Base-by-base conservation (phyloP, 768 basidiomycete genomes). In the Lyophyllum decastes region DNA sequence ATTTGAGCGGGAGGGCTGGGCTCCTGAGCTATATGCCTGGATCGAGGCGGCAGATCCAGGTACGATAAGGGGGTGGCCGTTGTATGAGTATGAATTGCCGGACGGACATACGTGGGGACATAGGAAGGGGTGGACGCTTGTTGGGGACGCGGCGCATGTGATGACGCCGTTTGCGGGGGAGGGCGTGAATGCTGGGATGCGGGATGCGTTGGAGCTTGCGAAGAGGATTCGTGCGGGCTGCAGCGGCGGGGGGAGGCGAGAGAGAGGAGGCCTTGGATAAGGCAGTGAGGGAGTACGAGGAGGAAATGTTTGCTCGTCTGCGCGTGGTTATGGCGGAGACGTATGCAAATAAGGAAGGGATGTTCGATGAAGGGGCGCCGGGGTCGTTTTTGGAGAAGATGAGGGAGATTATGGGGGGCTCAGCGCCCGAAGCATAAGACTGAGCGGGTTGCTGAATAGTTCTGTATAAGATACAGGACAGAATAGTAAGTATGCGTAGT, bases 101-200 rank as follows among this genome's bases (percentile, higher is more conserved):
- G 57, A 61, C 46, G 60, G 60, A n/a, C 60, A 61, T 38, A 24
- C 55, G 2, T 61, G 49, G 24, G 22, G 26, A 24, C 60, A 61
- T 45, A 48, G 45, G 41, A 33, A 35, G 25, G 60, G 60, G 60
- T 65, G 26, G 44, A 68, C 68, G 16, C 35, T 69, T 17, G 46
- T 69, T 1, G 68, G 66, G 5, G 66, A 69, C 60, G 66, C 68
- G 14, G 68, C 68, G 2, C 68, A 69, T 58, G 60, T 66, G 19
- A 66, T 69, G 63, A 62, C 65, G 8, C 68, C 66, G 19, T 68
- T 66, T 45, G 62, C 64, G 1, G 68, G 68, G 11, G 63, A 60
- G 30, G 68, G 68, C 4, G 66, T 67, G 14, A 68, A 68, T 41
- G 52, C 61, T 16, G 66, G 59, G 4, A 64, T 69, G 64, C 43